Evolutionary conservation across 495 filamentous ascomycete species (phyloP).

Genomic region (Trichoderma asperelloides): DNA sequence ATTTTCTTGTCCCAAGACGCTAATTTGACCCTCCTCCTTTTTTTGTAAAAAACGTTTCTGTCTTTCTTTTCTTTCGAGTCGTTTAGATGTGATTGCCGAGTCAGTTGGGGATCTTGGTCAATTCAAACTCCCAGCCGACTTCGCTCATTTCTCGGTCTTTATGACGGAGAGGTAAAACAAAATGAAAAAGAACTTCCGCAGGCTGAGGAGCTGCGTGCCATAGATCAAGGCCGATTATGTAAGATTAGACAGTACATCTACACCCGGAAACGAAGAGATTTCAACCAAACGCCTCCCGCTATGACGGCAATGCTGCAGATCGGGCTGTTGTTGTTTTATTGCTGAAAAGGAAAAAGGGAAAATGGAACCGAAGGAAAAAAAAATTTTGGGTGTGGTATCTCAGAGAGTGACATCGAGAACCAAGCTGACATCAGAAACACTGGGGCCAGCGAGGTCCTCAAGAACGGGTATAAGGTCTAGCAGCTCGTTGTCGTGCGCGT

Average conservation of each 20-base stretch:
- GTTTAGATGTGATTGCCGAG: neutral
- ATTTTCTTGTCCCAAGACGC: constrained; percentile 15
- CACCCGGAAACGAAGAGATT: constrained; percentile 23
- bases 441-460: constrained; percentile 81
- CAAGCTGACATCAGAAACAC: constrained; percentile 92
- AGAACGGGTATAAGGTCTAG: constrained; percentile 97
- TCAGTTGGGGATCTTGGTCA: neutral
- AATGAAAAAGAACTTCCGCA: neutral
- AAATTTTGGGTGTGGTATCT: constrained; percentile 23
- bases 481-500: constrained; percentile 98
- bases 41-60: constrained; percentile 9
- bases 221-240: constrained; percentile 19
- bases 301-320: constrained; percentile 28
- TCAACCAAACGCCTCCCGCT: constrained; percentile 40
- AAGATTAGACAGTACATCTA: constrained; percentile 32
- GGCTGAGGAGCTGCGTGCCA: constrained; percentile 1
- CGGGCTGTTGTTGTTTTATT: constrained; percentile 19
- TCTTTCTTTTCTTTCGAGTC: constrained; percentile 1
- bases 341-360: constrained; percentile 10
- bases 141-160: constrained; percentile 6
- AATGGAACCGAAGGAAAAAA: constrained; percentile 12
- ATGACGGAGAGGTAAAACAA: neutral
- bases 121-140: neutral
- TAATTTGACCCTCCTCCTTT: constrained; percentile 9
- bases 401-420: constrained; percentile 94